Evolutionary conservation across 2,329 filamentous ascomycete genomes (phyloP), one percentile per base, ranked within the genome.

Genomic region (Hymenoscyphus repandus): DNA sequence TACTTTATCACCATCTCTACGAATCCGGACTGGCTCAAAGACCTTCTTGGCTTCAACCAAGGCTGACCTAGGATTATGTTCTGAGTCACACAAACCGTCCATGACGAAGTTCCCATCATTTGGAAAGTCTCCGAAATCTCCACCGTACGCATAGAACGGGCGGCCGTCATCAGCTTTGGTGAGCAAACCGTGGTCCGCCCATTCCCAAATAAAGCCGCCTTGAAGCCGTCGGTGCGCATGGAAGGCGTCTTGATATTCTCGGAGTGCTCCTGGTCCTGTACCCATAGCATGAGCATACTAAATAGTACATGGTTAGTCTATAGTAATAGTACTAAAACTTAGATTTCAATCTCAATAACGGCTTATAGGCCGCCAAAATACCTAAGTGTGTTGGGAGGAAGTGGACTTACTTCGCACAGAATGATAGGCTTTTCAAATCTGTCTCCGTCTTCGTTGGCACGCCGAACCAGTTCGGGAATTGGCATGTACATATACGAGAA

Each of bases 71-170:
- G 81, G 77, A n/a, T 72, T 69, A 58, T 85, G 81, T 13, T 72
- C 68, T 43, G 74, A 77, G 58, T 72, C 72, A 31, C 76, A 68
- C 2, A 84, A 61, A 0, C 81, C 81, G 56, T 83, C 81, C 75
- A 83, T 80, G 52, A 83, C 78, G 56, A 84, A 85, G 0, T 75
- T 78, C 2, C 72, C 72, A 51, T 84, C 80, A 52, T 84, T 79
- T 0, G 80, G 81, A 2, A 69, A 62, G 51, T 85, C 81, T 1
- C 75, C 78, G 65, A 83, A 85, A 59, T 85, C 79, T 9, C 80
- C 79, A 2, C 80, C 81, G 44, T 82, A 83, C 1, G 73, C 80
- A 55, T 79, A 81, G 59, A 74, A 82, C 0, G 66, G 67, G 49
- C 68, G 71, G 22, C 68, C 68, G 45, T 65, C 58, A 3, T 71